Percentiles rank a stretch among this genome's conserved stretches.
Conservation (phyloP, 2,329 filamentous ascomycete genomes). For the Alternaria arborescens region DNA sequence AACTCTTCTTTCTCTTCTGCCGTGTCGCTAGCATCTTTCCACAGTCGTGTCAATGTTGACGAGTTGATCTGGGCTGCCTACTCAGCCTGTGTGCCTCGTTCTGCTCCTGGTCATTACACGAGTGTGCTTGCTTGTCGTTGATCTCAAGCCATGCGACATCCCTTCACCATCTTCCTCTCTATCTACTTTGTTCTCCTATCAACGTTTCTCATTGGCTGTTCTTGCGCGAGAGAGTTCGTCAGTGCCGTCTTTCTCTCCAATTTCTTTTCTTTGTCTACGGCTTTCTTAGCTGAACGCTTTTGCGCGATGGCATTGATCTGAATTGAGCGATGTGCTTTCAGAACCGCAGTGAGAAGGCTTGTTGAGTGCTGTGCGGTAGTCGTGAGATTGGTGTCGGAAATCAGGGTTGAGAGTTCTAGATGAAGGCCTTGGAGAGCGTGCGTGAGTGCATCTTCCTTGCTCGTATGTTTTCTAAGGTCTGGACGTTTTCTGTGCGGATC, state of each 20-base stretch:
- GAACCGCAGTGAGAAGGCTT: background rate
- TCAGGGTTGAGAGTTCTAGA: background rate
- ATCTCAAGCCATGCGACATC: too few relatives aligned
- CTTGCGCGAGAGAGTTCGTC: background rate
- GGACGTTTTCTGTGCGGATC: conserved; percentile 13
- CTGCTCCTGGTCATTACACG: conserved; percentile 6
- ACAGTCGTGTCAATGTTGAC: background rate
- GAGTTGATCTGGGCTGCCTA: background rate
- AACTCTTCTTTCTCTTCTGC: background rate
- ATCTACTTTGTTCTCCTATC: background rate
- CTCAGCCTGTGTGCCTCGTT: background rate
- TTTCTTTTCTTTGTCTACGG: background rate
- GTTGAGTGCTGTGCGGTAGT: background rate
- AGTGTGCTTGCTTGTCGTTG: background rate
- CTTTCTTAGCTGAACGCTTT: background rate
- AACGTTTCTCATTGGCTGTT: background rate
- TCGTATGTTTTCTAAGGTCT: background rate
- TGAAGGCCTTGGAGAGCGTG: conserved; percentile 8
- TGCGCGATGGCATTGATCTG: background rate
- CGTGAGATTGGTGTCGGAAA: conserved; percentile 4
- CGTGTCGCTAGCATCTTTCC: background rate
- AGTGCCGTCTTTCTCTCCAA: background rate
- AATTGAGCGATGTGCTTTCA: conserved; percentile 4
- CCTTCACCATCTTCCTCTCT: background rate
- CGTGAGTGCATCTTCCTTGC: background rate